Percentiles rank a stretch among this genome's conserved stretches.
Evolutionary conservation across 2,329 filamentous ascomycete species (phyloP).

Genomic region (Hymenoscyphus fraxineus): DNA sequence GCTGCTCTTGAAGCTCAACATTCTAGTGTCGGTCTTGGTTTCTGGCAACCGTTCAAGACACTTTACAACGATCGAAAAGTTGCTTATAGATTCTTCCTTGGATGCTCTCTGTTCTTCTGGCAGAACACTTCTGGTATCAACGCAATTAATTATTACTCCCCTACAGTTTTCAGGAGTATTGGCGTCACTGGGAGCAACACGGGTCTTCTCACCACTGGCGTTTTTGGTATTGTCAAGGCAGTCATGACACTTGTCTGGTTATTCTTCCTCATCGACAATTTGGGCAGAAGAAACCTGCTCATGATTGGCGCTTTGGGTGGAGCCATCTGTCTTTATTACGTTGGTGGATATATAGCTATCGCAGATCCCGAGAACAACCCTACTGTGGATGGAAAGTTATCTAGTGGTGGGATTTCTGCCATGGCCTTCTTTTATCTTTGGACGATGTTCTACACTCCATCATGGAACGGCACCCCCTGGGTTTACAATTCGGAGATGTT

Average conservation of each 20-base stretch:
- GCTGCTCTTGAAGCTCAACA: conserved; percentile 62
- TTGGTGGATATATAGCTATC: conserved; percentile 15
- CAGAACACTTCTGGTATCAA: conserved; percentile 23
- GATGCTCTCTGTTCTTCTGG: conserved; percentile 38
- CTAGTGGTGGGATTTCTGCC: conserved; percentile 41
- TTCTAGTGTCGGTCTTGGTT: conserved; percentile 61
- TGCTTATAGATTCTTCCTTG: conserved; percentile 68
- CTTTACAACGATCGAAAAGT: conserved; percentile 55
- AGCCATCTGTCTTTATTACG: conserved; percentile 17
- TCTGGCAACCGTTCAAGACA: conserved; percentile 65
- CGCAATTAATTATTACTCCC: conserved; percentile 25
- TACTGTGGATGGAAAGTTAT: neutral
- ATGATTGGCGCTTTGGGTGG: conserved; percentile 19
- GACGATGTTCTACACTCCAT: conserved; percentile 55
- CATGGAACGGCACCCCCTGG: conserved; percentile 68
- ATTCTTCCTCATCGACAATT: conserved; percentile 22
- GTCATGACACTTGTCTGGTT: conserved; percentile 20
- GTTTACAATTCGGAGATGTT: conserved; percentile 68
- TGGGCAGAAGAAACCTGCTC: conserved; percentile 21
- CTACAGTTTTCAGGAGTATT: conserved; percentile 27
- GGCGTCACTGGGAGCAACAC: conserved; percentile 38
- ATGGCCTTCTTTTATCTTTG: conserved; percentile 25
- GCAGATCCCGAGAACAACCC: conserved; percentile 11
- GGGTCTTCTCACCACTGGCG: conserved; percentile 41
- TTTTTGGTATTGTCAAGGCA: conserved; percentile 36